phyloP scores from a whole-genome alignment of 495 filamentous ascomycete genomes.

The Amniculicola lignicola region DNA sequence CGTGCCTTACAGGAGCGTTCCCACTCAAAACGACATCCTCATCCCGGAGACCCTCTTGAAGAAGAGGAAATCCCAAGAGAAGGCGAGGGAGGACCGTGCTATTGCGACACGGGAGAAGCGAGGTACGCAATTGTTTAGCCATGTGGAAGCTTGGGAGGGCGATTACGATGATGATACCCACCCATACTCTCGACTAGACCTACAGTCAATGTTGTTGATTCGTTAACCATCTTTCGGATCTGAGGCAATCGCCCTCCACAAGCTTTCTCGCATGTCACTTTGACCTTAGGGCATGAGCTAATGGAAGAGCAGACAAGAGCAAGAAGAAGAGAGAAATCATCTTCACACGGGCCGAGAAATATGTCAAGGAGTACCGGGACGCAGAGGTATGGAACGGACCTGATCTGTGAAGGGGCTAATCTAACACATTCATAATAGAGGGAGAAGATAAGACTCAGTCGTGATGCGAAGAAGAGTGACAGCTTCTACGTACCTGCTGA shows the following conservation, averaged over 20 bases:
- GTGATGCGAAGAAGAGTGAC: slow-evolving; percentile 85
- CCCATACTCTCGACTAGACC: slow-evolving; percentile 80
- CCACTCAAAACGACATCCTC: slow-evolving; percentile 30
- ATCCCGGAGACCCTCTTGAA: slow-evolving; percentile 50
- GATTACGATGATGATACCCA: slow-evolving; percentile 65
- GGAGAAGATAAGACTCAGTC: slow-evolving; percentile 91
- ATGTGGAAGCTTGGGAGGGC: slow-evolving; percentile 30
- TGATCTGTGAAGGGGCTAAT: too few species aligned
- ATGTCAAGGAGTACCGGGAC: slow-evolving; percentile 98
- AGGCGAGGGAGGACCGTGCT: slow-evolving; percentile 82
- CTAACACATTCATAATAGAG: slow-evolving; percentile 46
- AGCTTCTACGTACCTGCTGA: slow-evolving; percentile 91
- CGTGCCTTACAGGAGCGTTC: slow-evolving; percentile 19
- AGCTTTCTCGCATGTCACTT: slow-evolving; percentile 22
- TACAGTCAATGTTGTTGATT: slow-evolving; percentile 89
- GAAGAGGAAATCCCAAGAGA: slow-evolving; percentile 99
- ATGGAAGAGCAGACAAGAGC: slow-evolving; percentile 62
- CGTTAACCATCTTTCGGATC: slow-evolving; percentile 99
- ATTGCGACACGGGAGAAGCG: slow-evolving; percentile 79
- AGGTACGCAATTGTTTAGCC: slow-evolving; percentile 60
- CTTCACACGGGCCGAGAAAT: slow-evolving; percentile 99
- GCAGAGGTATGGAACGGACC: slow-evolving; percentile 52
- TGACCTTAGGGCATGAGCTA: slow-evolving; percentile 28
- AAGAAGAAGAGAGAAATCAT: slow-evolving; percentile 96
- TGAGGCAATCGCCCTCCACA: slow-evolving; percentile 56